phyloP scores from a whole-genome alignment of 1,139 yeast species.

The Debaryomyces singareniensis region DNA sequence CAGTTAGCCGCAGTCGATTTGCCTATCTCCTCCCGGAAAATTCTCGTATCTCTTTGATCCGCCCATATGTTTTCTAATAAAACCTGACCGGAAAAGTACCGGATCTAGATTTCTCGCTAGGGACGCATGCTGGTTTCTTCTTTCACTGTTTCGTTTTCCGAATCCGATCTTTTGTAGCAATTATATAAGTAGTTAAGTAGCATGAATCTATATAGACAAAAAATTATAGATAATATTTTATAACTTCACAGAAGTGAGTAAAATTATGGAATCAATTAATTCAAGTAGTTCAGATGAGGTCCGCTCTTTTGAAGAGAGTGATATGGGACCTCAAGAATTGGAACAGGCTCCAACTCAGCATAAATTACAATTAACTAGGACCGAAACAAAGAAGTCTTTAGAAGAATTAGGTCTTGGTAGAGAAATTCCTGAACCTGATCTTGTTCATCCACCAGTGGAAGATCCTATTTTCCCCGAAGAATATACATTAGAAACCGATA shows the following conservation, averaged over 20 bases:
- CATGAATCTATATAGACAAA: no score
- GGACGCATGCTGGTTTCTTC: no score
- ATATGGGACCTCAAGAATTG: background rate
- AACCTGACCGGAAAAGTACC: background rate
- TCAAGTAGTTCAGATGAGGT: background rate
- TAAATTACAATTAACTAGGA: conserved; percentile 19
- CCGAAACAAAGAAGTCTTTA: conserved; percentile 69
- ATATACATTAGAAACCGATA: conserved; percentile 76
- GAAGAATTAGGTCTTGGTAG: conserved; percentile 54
- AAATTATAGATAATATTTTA: no score
- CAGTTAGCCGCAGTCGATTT: no score
- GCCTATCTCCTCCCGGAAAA: conserved; percentile 1
- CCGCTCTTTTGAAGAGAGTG: background rate
- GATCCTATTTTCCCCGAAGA: conserved; percentile 86
- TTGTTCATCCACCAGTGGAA: conserved; percentile 56
- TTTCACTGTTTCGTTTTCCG: no score
- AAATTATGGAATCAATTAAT: background rate
- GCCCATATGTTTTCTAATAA: background rate
- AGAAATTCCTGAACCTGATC: conserved; percentile 47
- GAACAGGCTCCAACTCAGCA: background rate
- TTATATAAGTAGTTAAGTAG: no score
- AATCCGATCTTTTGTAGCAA: no score
- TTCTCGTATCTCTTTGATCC: background rate
- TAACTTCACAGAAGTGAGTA: no score
- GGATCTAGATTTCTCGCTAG: no score